These are phyloP conservation scores for Metschnikowia picachoensis DNA, from an alignment of 805 yeast species.

Conservation along the genomic window DNA sequence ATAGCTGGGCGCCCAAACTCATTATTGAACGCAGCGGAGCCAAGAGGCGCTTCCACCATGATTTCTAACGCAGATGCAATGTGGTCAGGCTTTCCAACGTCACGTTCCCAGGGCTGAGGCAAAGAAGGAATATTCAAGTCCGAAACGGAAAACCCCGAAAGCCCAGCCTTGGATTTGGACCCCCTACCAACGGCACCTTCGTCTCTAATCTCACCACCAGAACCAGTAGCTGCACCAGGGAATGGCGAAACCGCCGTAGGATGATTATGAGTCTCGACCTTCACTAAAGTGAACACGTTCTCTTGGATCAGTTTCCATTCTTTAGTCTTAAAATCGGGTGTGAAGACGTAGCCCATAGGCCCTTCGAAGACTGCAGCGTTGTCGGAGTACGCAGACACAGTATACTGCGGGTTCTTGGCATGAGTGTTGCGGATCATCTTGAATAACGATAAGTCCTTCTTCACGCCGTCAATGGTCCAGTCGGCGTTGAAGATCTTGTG, in stretches of 20 bases:
- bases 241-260: conserved; percentile 99
- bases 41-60: conserved; percentile 96
- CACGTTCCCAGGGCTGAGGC: conserved; percentile 92
- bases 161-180: conserved; percentile 93
- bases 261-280: conserved; percentile 98
- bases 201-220: conserved; percentile 99
- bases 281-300: conserved; percentile 81
- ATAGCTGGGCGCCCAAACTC: conserved; percentile 99
- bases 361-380: conserved; percentile 96
- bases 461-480: conserved; percentile 88
- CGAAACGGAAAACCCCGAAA: conserved; percentile 88
- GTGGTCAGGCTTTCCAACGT: conserved; percentile 86
- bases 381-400: conserved; percentile 93
- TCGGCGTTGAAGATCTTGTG: conserved; percentile 98
- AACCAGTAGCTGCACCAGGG: conserved; percentile 99
- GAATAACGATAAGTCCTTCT: conserved; percentile 73
- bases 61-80: conserved; percentile 91
- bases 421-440: conserved; percentile 96
- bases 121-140: conserved; percentile 83
- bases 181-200: conserved; percentile 99
- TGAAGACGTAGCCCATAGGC: conserved; percentile 66
- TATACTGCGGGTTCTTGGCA: conserved; percentile 69
- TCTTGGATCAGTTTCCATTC: conserved; percentile 75
- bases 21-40: conserved; percentile 96
- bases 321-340: conserved; percentile 72